Percentiles rank a stretch among this genome's conserved stretches.
Evolutionary conservation across 495 filamentous ascomycete species (phyloP).

Genomic region (Paragyromitra xinjiangensis): DNA sequence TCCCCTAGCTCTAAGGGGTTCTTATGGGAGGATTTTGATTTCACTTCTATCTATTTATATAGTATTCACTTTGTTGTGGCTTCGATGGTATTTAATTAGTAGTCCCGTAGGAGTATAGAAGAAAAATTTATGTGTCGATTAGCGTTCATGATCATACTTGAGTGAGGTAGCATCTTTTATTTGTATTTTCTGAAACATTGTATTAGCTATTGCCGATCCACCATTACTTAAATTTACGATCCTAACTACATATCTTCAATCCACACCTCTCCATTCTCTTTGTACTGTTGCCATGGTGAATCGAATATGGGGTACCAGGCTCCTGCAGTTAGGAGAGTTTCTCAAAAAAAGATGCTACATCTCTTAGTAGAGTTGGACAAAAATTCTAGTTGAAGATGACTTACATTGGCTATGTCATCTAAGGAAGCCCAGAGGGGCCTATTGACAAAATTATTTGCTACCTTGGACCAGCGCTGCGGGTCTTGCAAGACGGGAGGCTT

Average conservation of each 20-base stretch:
- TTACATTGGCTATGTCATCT: conserved; percentile 9
- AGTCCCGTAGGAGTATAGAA: too few species aligned
- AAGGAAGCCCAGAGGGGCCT: neutral
- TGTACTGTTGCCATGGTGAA: conserved; percentile 3
- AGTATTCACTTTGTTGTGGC: too few species aligned
- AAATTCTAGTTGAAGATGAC: neutral
- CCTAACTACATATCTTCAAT: neutral
- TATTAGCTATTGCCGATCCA: too few species aligned
- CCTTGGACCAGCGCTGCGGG: neutral
- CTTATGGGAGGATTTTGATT: too few species aligned
- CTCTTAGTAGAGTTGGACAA: neutral
- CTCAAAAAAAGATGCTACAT: conserved; percentile 2
- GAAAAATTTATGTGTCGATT: too few species aligned
- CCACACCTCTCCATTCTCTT: conserved; percentile 11
- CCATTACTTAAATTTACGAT: too few species aligned
- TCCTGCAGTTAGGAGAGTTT: neutral
- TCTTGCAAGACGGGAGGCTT: neutral
- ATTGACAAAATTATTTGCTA: conserved; percentile 16
- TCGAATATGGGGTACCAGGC: conserved; percentile 16
- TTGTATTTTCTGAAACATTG: too few species aligned
- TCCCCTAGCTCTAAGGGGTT: too few species aligned
- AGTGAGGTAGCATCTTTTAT: too few species aligned
- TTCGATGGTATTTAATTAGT: too few species aligned
- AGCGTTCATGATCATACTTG: too few species aligned
- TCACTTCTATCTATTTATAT: too few species aligned